These are phyloP conservation scores for Cynanchum wilfordii DNA, from an alignment of 257 asterid genomes.

Conservation along the genomic window DNA sequence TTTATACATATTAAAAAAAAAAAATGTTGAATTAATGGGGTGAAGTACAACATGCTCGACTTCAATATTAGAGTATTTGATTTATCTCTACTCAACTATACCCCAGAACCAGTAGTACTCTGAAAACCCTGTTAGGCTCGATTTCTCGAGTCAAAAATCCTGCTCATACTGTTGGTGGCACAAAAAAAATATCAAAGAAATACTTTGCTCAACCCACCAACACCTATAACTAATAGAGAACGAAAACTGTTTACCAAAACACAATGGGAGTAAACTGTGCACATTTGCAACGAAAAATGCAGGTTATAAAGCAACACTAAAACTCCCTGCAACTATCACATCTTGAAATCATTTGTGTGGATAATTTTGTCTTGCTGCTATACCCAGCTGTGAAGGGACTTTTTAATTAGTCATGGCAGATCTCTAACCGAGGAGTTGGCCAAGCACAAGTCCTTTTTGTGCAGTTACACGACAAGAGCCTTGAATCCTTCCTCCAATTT, in stretches of 20 bases:
- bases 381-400: background rate
- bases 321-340: slow-evolving; percentile 10
- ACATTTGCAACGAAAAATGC: slow-evolving; percentile 28
- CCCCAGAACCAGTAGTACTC: slow-evolving; percentile 12
- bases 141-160: slow-evolving; percentile 7
- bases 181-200: slow-evolving; percentile 6
- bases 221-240: slow-evolving; percentile 24
- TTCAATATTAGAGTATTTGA: slow-evolving; percentile 14
- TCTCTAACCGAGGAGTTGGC: slow-evolving; percentile 19
- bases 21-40: slow-evolving; percentile 26
- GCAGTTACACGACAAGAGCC: slow-evolving; percentile 48
- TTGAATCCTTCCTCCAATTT: slow-evolving; percentile 47
- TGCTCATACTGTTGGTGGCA: slow-evolving; percentile 6
- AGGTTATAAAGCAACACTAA: slow-evolving; percentile 8
- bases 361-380: slow-evolving; percentile 9
- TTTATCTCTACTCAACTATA: slow-evolving; percentile 8
- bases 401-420: slow-evolving; percentile 13
- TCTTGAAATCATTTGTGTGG: slow-evolving; percentile 7
- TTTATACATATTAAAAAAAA: slow-evolving; percentile 44
- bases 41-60: slow-evolving; percentile 52
- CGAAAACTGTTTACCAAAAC: slow-evolving; percentile 27
- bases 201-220: slow-evolving; percentile 16
- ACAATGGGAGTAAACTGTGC: slow-evolving; percentile 24
- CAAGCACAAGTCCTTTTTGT: slow-evolving; percentile 6
- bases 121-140: background rate